Conservation (phyloP, 768 basidiomycete species). For the Mycena capillaripes region DNA sequence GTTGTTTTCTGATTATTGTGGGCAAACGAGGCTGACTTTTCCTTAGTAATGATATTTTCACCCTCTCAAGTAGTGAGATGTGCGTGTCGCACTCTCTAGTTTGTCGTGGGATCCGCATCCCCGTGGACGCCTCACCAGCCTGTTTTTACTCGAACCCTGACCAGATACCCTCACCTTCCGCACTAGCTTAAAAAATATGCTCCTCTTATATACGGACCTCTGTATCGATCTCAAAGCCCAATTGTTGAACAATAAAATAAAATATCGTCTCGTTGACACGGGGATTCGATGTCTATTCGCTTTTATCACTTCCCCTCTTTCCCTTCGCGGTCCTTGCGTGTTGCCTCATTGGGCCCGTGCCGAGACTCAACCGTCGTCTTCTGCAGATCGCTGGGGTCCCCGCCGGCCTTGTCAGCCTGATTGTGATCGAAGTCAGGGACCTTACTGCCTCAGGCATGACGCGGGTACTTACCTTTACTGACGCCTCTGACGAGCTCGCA, state of each 20-base stretch:
- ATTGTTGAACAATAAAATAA: background rate
- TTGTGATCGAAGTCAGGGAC: conserved; percentile 11
- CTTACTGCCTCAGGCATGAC: too few relatives aligned
- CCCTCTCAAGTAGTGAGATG: conserved; percentile 27
- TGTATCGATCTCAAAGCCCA: background rate
- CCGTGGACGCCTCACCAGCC: background rate
- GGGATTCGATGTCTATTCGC: too few relatives aligned
- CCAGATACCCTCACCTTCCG: too few relatives aligned
- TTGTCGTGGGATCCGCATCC: background rate
- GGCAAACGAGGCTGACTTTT: background rate
- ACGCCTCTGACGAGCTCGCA: conserved; percentile 74
- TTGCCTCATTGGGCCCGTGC: conserved; percentile 55
- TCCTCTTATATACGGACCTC: background rate
- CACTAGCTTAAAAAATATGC: too few relatives aligned
- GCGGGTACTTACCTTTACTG: conserved; percentile 63
- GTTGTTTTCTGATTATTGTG: conserved; percentile 41
- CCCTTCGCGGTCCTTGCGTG: background rate
- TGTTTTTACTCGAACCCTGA: conserved; percentile 18
- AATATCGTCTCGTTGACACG: too few relatives aligned
- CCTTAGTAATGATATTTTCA: too few relatives aligned
- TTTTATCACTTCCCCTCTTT: background rate
- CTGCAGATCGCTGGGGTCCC: conserved; percentile 51
- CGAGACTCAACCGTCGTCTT: conserved; percentile 56
- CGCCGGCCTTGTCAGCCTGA: conserved; percentile 59
- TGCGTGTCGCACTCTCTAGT: conserved; percentile 1